phyloP scores from a whole-genome alignment of 2,329 filamentous ascomycete species.

The Gyromitra esculenta region DNA sequence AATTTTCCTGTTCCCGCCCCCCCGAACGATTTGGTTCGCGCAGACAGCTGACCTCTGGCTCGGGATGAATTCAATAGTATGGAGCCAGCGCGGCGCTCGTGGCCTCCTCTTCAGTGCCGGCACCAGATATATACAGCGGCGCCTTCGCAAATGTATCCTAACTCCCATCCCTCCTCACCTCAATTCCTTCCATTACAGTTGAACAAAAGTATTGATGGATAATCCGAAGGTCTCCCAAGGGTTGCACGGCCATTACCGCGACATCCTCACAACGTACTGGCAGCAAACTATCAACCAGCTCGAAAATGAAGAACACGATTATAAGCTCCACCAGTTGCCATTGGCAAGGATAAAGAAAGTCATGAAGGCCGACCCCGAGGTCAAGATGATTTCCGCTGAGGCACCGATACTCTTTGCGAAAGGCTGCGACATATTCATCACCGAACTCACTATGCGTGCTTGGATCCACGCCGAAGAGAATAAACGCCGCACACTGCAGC shows the following conservation, averaged over 20 bases:
- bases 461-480: constrained; percentile 99
- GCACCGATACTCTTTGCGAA: constrained; percentile 98
- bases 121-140: constrained; percentile 57
- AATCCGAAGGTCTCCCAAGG: constrained; percentile 85
- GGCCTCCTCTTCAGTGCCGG: constrained; percentile 56
- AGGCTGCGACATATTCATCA: constrained; percentile 99
- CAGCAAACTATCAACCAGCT: constrained; percentile 97
- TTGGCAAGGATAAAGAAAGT: constrained; percentile 99
- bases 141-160: constrained; percentile 74
- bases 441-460: constrained; percentile 96
- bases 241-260: constrained; percentile 88
- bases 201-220: constrained; percentile 45
- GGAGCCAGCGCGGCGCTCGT: constrained; percentile 58
- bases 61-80: constrained; percentile 54
- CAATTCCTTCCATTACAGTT: constrained; percentile 34
- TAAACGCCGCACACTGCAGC: constrained; percentile 92
- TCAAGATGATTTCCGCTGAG: constrained; percentile 99
- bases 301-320: constrained; percentile 94
- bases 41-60: constrained; percentile 46
- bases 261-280: constrained; percentile 99
- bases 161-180: constrained; percentile 27
- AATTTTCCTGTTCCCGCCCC: constrained; percentile 32
- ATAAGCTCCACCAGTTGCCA: constrained; percentile 96
- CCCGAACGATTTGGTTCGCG: constrained; percentile 49
- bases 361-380: constrained; percentile 99